phyloP scores from a whole-genome alignment of 2,329 filamentous ascomycete genomes.

The Colletotrichum cuscutae region DNA sequence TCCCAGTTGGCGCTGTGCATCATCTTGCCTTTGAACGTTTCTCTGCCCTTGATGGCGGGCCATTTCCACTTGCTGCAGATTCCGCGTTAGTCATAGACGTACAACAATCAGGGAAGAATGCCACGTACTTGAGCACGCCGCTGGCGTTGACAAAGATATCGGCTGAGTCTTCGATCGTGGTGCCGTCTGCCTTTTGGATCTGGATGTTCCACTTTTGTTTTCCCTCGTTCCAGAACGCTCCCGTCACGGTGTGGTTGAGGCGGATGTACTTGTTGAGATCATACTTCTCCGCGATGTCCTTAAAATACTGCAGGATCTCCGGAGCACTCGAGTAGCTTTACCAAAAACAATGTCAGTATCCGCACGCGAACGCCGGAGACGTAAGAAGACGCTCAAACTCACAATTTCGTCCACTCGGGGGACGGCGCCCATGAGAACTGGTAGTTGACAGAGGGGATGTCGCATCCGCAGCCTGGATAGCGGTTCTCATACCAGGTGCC shows the following conservation, averaged over 20 bases:
- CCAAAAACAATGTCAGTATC: background rate
- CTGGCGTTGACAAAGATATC: conserved; percentile 45
- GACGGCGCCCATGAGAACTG: conserved; percentile 34
- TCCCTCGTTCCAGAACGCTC: conserved; percentile 39
- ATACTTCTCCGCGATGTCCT: conserved; percentile 38
- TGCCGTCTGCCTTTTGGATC: conserved; percentile 29
- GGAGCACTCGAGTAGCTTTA: conserved; percentile 36
- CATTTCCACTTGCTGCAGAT: conserved; percentile 40
- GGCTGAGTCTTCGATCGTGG: conserved; percentile 32
- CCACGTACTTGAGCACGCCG: conserved; percentile 58
- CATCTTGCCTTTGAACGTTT: conserved; percentile 42
- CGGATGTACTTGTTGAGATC: conserved; percentile 37
- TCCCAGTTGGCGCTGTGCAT: conserved; percentile 46
- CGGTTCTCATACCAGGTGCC: conserved; percentile 42
- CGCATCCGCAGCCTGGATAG: conserved; percentile 39
- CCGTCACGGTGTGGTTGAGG: conserved; percentile 36
- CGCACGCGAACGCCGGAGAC: no score
- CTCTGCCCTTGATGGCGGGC: conserved; percentile 43
- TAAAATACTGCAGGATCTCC: conserved; percentile 40
- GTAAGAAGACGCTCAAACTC: background rate
- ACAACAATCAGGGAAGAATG: conserved; percentile 53
- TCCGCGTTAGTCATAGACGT: background rate
- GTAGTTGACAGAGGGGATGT: conserved; percentile 40
- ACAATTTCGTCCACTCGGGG: conserved; percentile 25
- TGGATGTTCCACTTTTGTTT: conserved; percentile 36